These are phyloP conservation scores for Trichoderma simmonsii DNA, from an alignment of 2,329 filamentous ascomycete genomes.

Conservation along the genomic window DNA sequence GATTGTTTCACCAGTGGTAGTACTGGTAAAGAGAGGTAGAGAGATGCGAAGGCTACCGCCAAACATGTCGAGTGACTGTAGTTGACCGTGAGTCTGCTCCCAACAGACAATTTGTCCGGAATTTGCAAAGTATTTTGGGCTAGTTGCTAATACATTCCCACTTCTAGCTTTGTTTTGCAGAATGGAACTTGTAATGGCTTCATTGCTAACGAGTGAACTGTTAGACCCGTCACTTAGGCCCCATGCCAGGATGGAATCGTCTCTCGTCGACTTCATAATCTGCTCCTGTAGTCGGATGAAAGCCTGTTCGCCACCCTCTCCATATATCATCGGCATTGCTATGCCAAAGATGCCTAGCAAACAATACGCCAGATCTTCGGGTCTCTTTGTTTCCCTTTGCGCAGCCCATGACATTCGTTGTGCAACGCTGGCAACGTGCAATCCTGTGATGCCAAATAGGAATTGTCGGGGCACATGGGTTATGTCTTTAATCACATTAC, in stretches of 20 bases:
- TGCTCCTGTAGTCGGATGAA: constrained; percentile 22
- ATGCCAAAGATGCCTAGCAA: constrained; percentile 24
- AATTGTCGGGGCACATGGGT: constrained; percentile 27
- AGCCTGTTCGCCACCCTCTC: constrained; percentile 21
- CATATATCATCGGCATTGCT: constrained; percentile 23
- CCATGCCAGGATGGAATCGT: constrained; percentile 26
- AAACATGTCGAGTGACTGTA: constrained; percentile 9
- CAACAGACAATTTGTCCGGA: constrained; percentile 12
- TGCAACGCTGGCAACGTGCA: constrained; percentile 21
- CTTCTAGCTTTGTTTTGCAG: not conserved
- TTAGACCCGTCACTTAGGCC: not conserved
- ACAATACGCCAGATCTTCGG: constrained; percentile 24
- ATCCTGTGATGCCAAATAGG: not conserved
- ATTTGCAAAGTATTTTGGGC: constrained; percentile 13
- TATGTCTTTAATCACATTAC: constrained; percentile 25
- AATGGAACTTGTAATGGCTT: not conserved
- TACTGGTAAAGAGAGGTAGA: not conserved
- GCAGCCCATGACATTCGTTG: constrained; percentile 26
- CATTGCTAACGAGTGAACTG: not conserved
- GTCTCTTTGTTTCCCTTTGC: constrained; percentile 14
- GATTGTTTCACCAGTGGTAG: not conserved
- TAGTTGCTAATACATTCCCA: not conserved
- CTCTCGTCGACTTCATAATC: constrained; percentile 20
- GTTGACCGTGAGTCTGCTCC: not conserved
- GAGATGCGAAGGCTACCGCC: constrained; percentile 14